phyloP scores from a whole-genome alignment of 768 basidiomycete genomes.

The Hypsizygus marmoreus region DNA sequence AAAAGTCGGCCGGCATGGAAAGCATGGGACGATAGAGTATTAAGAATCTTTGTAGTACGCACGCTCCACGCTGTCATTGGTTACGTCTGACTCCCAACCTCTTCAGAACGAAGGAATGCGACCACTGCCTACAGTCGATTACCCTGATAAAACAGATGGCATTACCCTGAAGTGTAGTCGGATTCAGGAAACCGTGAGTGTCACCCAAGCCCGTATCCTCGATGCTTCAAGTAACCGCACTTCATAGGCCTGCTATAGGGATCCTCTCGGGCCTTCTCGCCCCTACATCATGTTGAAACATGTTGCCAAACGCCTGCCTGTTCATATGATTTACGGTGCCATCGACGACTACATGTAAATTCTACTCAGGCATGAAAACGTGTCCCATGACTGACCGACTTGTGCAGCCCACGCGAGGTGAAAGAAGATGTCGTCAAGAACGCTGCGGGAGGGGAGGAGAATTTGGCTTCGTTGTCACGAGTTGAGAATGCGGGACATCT shows the following conservation, averaged over 20 bases:
- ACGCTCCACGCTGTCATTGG: neutral
- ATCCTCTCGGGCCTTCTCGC: constrained; percentile 31
- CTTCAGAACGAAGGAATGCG: constrained; percentile 44
- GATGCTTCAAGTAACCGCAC: neutral
- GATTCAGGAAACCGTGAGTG: constrained; percentile 44
- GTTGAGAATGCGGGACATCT: constrained; percentile 44
- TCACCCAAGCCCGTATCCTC: neutral
- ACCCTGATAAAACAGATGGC: constrained; percentile 45
- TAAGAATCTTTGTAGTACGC: constrained; percentile 44
- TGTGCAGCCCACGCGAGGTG: constrained; percentile 29
- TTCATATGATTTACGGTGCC: constrained; percentile 49
- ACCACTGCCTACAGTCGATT: constrained; percentile 39
- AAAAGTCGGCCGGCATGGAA: constrained; percentile 42
- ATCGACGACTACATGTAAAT: constrained; percentile 46
- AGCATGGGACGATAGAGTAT: constrained; percentile 51
- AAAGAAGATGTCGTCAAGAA: constrained; percentile 39
- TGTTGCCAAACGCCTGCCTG: constrained; percentile 35
- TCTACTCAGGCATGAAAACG: neutral
- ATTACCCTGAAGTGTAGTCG: constrained; percentile 52
- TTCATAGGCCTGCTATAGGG: constrained; percentile 44
- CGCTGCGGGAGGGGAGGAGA: constrained; percentile 34
- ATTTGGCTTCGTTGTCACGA: constrained; percentile 38
- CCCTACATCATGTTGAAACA: constrained; percentile 33
- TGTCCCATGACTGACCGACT: neutral
- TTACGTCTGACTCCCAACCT: neutral